Conservation (phyloP, 2,329 filamentous ascomycete genomes). For the Aspergillus alliaceus region DNA sequence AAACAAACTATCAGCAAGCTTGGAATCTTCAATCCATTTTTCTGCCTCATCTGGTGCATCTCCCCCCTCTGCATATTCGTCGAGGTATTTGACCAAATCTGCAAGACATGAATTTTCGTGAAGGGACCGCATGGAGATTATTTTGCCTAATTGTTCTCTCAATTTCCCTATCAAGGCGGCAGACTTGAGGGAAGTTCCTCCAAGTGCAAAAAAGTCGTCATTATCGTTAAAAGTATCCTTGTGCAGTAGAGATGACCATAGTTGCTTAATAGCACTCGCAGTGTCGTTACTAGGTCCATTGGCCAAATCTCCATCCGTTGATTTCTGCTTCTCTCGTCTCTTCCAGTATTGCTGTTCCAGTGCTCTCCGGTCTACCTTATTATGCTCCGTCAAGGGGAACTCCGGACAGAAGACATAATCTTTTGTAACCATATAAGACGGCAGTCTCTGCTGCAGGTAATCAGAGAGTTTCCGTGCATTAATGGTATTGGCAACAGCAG, state of each 20-base stretch:
- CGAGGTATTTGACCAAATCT: slow-evolving; percentile 3
- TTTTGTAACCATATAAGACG: slow-evolving; percentile 68
- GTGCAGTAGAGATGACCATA: slow-evolving; percentile 9
- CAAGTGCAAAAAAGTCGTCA: slow-evolving; percentile 9
- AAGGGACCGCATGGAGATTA: slow-evolving; percentile 7
- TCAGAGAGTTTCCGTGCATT: slow-evolving; percentile 58
- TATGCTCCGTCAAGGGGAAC: slow-evolving; percentile 69
- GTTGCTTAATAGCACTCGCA: not conserved
- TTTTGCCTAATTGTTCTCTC: slow-evolving; percentile 1
- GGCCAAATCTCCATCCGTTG: not conserved
- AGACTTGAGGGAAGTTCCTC: slow-evolving; percentile 10
- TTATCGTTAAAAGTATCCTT: not conserved
- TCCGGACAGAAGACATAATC: slow-evolving; percentile 65
- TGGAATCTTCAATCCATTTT: not conserved
- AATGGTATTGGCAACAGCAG: not conserved
- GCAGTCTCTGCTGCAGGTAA: slow-evolving; percentile 65
- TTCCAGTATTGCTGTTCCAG: slow-evolving; percentile 15
- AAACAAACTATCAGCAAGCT: not conserved
- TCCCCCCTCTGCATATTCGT: slow-evolving; percentile 2
- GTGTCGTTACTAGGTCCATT: not conserved
- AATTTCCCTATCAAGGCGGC: slow-evolving; percentile 4
- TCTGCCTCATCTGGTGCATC: slow-evolving; percentile 7
- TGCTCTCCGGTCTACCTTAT: slow-evolving; percentile 55
- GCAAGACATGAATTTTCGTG: not conserved
- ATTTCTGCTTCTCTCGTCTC: not conserved